Conservation (phyloP, 441 rosid species). For the Sinapis alba region DNA sequence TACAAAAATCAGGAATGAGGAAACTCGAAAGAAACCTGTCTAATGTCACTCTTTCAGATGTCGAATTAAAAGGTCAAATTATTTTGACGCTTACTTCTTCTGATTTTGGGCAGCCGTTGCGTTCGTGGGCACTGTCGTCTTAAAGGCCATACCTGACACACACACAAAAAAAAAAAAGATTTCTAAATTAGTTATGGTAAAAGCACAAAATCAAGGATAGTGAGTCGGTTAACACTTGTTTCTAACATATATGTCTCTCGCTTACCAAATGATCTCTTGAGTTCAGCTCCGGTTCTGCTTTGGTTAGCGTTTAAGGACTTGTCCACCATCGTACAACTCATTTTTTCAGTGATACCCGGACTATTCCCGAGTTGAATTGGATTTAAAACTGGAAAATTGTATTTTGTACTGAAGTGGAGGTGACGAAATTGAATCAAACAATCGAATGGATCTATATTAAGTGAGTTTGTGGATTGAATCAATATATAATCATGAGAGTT, state of each 20-base stretch:
- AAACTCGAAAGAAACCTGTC: neutral
- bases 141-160: neutral
- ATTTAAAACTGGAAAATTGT: neutral
- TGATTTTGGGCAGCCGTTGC: neutral
- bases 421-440: neutral
- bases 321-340: neutral
- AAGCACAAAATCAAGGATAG: too few relatives aligned
- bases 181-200: too few relatives aligned
- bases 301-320: neutral
- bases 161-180: too few relatives aligned
- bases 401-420: neutral
- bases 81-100: neutral
- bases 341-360: neutral
- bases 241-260: too few relatives aligned
- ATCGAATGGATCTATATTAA: neutral
- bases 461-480: neutral
- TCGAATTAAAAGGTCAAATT: neutral
- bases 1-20: neutral
- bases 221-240: too few relatives aligned
- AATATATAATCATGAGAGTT: neutral
- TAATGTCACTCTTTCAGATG: neutral
- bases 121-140: neutral
- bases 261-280: neutral
- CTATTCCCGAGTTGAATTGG: neutral
- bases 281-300: neutral